Evolutionary conservation across 768 basidiomycete species (phyloP).

Genomic region (Boletus tomentosulus): DNA sequence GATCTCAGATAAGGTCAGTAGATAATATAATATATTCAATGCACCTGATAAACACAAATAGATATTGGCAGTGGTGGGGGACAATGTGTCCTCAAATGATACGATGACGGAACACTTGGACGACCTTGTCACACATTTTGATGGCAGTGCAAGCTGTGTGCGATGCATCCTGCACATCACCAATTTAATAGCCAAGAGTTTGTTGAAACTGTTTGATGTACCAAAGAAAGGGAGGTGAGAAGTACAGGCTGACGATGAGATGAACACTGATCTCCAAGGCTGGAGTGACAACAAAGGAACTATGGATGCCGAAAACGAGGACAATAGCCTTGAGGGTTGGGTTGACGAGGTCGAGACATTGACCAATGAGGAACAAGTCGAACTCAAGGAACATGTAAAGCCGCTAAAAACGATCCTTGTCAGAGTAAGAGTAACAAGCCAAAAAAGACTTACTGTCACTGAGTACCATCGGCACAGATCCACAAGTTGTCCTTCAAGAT

Average conservation of each 20-base stretch:
- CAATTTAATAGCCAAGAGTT: too few relatives aligned
- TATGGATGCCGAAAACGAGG: constrained; percentile 15
- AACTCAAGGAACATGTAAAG: constrained; percentile 6
- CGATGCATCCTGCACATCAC: neutral
- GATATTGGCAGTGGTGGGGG: neutral
- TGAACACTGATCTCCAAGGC: too few relatives aligned
- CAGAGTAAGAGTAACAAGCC: neutral
- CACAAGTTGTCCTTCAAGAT: too few relatives aligned
- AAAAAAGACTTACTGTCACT: neutral
- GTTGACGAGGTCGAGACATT: constrained; percentile 15
- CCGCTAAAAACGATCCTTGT: constrained; percentile 2
- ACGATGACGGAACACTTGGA: neutral
- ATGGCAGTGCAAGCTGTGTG: neutral
- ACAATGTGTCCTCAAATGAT: neutral
- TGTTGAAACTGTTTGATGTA: neutral
- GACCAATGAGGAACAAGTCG: constrained; percentile 9
- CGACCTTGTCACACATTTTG: neutral
- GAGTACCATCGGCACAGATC: neutral
- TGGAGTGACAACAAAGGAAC: too few relatives aligned
- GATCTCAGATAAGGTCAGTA: constrained; percentile 27
- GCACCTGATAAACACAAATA: neutral
- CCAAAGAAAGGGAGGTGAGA: neutral
- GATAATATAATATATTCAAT: neutral
- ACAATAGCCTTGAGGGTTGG: too few relatives aligned
- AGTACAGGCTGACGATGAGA: constrained; percentile 10